Percentiles rank a stretch among this genome's conserved stretches.
Conservation (phyloP, 23 red algal species). For the Pyropia haitanensis region DNA sequence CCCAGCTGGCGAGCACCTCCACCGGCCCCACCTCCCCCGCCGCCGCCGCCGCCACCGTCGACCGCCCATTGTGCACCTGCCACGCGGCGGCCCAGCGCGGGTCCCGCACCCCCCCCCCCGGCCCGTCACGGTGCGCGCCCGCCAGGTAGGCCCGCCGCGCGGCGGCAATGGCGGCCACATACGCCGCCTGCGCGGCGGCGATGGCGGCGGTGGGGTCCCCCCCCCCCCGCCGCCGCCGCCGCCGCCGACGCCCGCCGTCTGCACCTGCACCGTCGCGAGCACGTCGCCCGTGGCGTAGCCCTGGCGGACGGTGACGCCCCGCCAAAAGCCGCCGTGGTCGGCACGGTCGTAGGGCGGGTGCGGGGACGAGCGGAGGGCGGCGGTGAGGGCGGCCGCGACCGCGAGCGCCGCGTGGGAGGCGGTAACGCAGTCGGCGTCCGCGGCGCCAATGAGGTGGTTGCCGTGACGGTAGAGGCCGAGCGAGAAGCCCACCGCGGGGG, state of each 20-base stretch:
- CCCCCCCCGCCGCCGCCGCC: too few species aligned
- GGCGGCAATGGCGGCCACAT: too few species aligned
- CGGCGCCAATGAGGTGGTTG: constrained; percentile 31
- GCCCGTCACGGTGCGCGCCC: too few species aligned
- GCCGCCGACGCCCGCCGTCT: constrained; percentile 8
- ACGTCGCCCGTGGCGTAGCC: constrained; percentile 32
- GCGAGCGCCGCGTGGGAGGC: constrained; percentile 34
- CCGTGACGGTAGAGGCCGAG: constrained; percentile 64
- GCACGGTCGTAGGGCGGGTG: constrained; percentile 51
- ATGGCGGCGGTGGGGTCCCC: too few species aligned
- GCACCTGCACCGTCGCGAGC: constrained; percentile 45
- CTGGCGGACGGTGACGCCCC: constrained; percentile 47
- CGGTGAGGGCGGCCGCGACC: constrained; percentile 38
- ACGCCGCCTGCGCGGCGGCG: too few species aligned
- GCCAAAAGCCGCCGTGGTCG: constrained; percentile 59
- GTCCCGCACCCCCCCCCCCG: not conserved
- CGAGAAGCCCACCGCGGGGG: constrained; percentile 45
- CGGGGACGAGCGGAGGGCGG: constrained; percentile 12
- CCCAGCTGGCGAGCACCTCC: too few species aligned
- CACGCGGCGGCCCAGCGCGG: not conserved
- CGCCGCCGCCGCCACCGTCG: not conserved
- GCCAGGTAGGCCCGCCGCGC: too few species aligned
- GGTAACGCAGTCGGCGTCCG: constrained; percentile 38
- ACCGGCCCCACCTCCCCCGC: not conserved
- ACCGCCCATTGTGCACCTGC: not conserved